Conservation (phyloP, 176 grass and related monocot species). For the Thalia dealbata region DNA sequence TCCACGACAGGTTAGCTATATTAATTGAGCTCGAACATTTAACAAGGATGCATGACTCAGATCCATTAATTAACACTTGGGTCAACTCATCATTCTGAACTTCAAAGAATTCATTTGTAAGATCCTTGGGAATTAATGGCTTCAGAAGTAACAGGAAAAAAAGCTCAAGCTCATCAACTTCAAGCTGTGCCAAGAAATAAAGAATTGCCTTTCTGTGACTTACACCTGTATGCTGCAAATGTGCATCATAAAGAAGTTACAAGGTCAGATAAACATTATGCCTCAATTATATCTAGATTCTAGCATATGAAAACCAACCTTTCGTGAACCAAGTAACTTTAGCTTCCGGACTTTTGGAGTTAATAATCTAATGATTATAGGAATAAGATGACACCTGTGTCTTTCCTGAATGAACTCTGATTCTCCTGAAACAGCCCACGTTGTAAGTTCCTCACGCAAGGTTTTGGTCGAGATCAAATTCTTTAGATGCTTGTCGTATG, state of each 20-base stretch:
- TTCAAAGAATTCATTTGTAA: constrained; percentile 1
- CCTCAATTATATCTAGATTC: background rate
- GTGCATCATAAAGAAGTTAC: constrained; percentile 19
- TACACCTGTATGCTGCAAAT: constrained; percentile 69
- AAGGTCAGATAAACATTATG: constrained; percentile 10
- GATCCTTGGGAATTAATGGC: constrained; percentile 30
- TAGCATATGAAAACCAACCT: constrained; percentile 39
- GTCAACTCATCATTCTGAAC: background rate
- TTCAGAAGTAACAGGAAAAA: constrained; percentile 78
- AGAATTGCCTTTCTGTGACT: constrained; percentile 76
- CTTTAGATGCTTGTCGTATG: constrained; percentile 56
- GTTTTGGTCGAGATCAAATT: constrained; percentile 61
- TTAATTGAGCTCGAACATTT: constrained; percentile 38
- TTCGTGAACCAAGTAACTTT: constrained; percentile 76
- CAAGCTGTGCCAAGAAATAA: constrained; percentile 79
- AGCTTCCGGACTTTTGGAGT: constrained; percentile 77
- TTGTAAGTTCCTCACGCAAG: constrained; percentile 80
- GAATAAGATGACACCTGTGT: constrained; percentile 55
- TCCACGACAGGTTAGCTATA: constrained; percentile 51
- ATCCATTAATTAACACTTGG: constrained; percentile 23
- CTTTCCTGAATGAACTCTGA: constrained; percentile 52
- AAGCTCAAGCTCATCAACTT: constrained; percentile 63
- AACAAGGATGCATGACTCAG: constrained; percentile 22
- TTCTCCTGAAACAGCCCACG: constrained; percentile 78
- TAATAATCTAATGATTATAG: constrained; percentile 68